Conservation (phyloP, 441 rosid genomes). For the Populus hybrid region DNA sequence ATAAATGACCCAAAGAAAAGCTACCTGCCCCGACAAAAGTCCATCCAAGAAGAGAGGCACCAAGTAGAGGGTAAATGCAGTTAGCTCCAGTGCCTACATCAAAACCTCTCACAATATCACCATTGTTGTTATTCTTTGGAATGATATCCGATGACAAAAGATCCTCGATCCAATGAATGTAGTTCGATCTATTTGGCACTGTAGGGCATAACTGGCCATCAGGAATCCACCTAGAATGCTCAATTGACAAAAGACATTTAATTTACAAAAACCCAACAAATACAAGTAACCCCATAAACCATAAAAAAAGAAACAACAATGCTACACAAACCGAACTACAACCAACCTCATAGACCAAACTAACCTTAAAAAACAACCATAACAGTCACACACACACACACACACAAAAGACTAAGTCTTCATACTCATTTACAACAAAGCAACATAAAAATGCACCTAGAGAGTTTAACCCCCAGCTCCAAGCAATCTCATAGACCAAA, state of each 20-base stretch:
- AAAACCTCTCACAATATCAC: conserved; percentile 60
- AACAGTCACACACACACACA: not conserved
- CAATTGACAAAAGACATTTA: not conserved
- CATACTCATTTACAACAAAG: not conserved
- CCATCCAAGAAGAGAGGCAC: conserved; percentile 85
- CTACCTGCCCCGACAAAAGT: conserved; percentile 80
- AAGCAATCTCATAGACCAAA: not conserved
- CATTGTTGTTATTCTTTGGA: conserved; percentile 25
- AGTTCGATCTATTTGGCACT: conserved; percentile 92
- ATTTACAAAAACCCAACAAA: not conserved
- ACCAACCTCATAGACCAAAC: not conserved
- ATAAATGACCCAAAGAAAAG: not conserved
- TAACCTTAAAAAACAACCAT: not conserved
- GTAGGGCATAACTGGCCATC: conserved; percentile 97
- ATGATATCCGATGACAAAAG: conserved; percentile 68
- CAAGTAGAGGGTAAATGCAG: conserved; percentile 94
- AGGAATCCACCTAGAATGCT: conserved; percentile 80
- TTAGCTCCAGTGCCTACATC: conserved; percentile 97
- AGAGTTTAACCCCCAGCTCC: not conserved
- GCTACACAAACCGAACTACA: no score
- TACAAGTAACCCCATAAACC: not conserved
- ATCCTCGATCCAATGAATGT: conserved; percentile 91
- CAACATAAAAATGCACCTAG: not conserved
- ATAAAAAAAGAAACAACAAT: not conserved
- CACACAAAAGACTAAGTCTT: not conserved